Evolutionary conservation across 345 rosid genomes (phyloP).

Genomic region (Barbarea vulgaris): DNA sequence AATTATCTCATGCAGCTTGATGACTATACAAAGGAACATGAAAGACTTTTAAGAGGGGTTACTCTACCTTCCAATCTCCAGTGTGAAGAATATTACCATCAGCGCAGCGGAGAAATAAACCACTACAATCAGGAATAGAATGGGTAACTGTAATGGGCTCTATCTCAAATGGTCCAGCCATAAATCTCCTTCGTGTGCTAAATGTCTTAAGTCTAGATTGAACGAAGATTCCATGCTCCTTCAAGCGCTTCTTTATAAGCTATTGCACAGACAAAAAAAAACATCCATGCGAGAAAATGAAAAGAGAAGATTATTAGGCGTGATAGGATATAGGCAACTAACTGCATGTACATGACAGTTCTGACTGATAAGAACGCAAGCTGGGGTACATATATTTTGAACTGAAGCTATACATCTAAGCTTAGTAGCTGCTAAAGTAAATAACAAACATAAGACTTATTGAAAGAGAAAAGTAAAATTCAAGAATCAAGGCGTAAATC

Average conservation of each 20-base stretch:
- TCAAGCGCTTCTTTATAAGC: slow-evolving; percentile 93
- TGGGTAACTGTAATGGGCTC: slow-evolving; percentile 97
- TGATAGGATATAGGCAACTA: slow-evolving; percentile 7
- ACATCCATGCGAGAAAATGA: slow-evolving; percentile 5
- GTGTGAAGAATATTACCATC: slow-evolving; percentile 99
- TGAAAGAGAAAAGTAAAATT: background rate
- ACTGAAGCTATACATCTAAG: background rate
- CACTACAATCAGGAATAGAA: slow-evolving; percentile 98
- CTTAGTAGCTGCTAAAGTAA: background rate
- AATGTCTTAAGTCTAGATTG: slow-evolving; percentile 88
- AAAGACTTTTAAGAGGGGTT: slow-evolving; percentile 6
- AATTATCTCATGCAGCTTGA: slow-evolving; percentile 32
- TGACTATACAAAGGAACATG: slow-evolving; percentile 14
- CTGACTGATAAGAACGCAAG: background rate
- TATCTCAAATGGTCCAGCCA: slow-evolving; percentile 97
- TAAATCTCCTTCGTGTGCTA: slow-evolving; percentile 66
- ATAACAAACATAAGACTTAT: background rate
- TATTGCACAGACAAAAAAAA: slow-evolving; percentile 40
- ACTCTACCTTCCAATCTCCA: slow-evolving; percentile 95
- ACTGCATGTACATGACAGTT: background rate
- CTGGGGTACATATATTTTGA: background rate
- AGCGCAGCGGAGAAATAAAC: slow-evolving; percentile 91
- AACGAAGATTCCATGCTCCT: slow-evolving; percentile 91
- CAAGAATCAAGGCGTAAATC: slow-evolving; percentile 20
- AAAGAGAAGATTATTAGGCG: background rate